Conservation (phyloP, 371 early-diverging fungal species). For the Caulochytrium protostelioides region DNA sequence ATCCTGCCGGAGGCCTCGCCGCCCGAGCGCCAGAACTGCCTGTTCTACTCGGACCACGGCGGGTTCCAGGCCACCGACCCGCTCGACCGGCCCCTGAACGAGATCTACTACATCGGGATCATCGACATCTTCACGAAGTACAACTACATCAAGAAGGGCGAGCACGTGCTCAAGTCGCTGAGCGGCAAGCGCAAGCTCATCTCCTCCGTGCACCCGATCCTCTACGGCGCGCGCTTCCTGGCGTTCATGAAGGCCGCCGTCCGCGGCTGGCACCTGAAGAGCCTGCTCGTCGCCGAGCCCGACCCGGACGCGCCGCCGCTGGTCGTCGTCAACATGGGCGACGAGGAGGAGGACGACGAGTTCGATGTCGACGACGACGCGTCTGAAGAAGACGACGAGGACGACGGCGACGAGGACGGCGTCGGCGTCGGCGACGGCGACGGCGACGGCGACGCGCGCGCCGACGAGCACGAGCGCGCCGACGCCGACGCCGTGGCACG, state of each 20-base stretch:
- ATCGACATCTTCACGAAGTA: constrained; percentile 92
- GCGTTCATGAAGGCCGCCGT: constrained; percentile 45
- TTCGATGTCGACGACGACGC: too few relatives aligned
- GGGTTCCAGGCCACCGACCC: constrained; percentile 63
- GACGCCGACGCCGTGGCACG: too few relatives aligned
- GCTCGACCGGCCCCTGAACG: constrained; percentile 30
- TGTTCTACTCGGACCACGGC: constrained; percentile 75
- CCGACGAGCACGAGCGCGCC: too few relatives aligned
- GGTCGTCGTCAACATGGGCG: too few relatives aligned
- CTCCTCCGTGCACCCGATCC: constrained; percentile 62
- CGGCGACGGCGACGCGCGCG: too few relatives aligned
- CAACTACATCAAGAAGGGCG: constrained; percentile 54
- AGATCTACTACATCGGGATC: constrained; percentile 75
- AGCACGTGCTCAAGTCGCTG: constrained; percentile 52
- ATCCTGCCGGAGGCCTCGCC: constrained; percentile 13
- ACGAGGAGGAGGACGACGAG: too few relatives aligned
- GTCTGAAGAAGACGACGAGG: too few relatives aligned
- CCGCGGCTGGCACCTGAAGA: too few relatives aligned
- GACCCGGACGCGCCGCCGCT: too few relatives aligned
- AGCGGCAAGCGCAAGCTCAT: constrained; percentile 30
- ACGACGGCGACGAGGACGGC: too few relatives aligned
- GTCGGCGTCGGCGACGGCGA: too few relatives aligned
- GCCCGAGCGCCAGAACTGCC: constrained; percentile 35
- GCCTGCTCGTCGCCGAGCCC: too few relatives aligned
- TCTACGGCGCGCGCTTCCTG: constrained; percentile 67